Conservation (phyloP, 2,329 filamentous ascomycete genomes). For the Beauveria varroae region DNA sequence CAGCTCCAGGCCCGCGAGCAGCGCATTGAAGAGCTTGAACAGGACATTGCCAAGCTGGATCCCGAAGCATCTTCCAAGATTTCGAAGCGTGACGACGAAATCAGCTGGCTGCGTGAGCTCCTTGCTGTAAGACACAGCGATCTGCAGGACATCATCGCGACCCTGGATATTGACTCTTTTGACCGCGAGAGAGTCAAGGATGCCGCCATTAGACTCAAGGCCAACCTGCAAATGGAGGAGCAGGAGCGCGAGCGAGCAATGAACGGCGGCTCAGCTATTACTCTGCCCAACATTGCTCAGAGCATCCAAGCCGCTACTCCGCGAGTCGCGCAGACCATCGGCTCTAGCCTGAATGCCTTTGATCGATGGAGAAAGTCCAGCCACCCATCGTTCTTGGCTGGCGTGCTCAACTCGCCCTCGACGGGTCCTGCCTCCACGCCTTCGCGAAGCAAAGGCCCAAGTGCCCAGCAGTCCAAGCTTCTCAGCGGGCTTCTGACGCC, state of each 20-base stretch:
- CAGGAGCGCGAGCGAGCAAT: conserved; percentile 85
- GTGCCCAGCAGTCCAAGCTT: conserved; percentile 45
- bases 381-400: conserved; percentile 44
- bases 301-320: conserved; percentile 74
- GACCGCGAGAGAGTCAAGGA: conserved; percentile 77
- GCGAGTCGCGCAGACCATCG: conserved; percentile 75
- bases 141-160: conserved; percentile 81
- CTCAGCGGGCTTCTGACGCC: conserved; percentile 81
- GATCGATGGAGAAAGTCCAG: conserved; percentile 81
- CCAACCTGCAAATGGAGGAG: conserved; percentile 96
- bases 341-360: conserved; percentile 78
- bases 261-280: conserved; percentile 59
- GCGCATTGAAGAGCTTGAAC: conserved; percentile 80
- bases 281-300: conserved; percentile 68
- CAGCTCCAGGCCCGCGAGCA: conserved; percentile 91
- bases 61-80: conserved; percentile 74
- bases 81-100: conserved; percentile 88
- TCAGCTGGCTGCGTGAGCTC: conserved; percentile 88
- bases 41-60: conserved; percentile 59
- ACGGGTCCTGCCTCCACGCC: conserved; percentile 44
- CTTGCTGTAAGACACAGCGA: conserved; percentile 86
- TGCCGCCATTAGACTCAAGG: conserved; percentile 84
- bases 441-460: conserved; percentile 46
- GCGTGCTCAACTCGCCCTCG: conserved; percentile 37
- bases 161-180: conserved; percentile 66